phyloP scores from a whole-genome alignment of 257 asterid species.

The Nyctanthes arbortristis region DNA sequence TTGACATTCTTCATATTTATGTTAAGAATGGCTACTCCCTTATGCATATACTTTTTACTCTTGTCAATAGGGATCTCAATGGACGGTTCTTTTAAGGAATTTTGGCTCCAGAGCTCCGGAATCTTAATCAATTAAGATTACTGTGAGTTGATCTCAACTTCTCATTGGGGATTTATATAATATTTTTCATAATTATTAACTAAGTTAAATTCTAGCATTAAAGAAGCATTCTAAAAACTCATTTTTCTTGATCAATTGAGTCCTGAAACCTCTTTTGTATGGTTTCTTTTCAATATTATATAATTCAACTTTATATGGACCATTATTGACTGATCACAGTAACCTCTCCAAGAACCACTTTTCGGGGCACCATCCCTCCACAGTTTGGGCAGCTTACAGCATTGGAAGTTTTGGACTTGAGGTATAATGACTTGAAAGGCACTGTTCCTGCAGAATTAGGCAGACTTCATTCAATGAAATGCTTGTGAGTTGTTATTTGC shows the following conservation, averaged over 20 bases:
- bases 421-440: conserved; percentile 72
- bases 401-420: conserved; percentile 77
- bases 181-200: neutral
- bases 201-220: conserved; percentile 11
- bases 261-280: neutral
- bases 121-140: conserved; percentile 56
- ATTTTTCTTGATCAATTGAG: no score
- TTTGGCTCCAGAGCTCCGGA: conserved; percentile 77
- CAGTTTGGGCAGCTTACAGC: conserved; percentile 37
- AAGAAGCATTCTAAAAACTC: no score
- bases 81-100: conserved; percentile 69
- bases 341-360: conserved; percentile 42
- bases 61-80: conserved; percentile 61
- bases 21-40: neutral
- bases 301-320: neutral
- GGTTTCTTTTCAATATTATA: neutral
- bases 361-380: conserved; percentile 42
- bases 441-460: conserved; percentile 77
- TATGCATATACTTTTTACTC: conserved; percentile 11
- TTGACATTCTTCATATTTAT: neutral
- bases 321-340: neutral
- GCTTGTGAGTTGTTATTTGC: conserved; percentile 45
- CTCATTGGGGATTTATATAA: neutral
- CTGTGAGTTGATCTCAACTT: conserved; percentile 67
- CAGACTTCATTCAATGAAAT: conserved; percentile 51